These are phyloP conservation scores for Alternaria sp. DNA, from an alignment of 2,329 filamentous ascomycete species.

Conservation along the genomic window DNA sequence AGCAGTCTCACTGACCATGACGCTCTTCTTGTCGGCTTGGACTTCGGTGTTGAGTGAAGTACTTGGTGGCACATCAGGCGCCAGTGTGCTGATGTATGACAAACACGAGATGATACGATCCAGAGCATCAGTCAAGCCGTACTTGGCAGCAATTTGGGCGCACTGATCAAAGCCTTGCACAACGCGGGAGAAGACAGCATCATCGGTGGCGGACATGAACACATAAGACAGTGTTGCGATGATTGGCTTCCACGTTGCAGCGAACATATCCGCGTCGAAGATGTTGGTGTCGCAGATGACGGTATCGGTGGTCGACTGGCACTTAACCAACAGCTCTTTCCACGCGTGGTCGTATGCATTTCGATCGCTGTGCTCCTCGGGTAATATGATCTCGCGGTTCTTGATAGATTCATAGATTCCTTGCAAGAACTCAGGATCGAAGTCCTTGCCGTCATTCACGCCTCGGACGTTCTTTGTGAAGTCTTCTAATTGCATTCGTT, in stretches of 20 bases:
- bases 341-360: constrained; percentile 97
- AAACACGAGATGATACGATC: constrained; percentile 93
- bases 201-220: constrained; percentile 98
- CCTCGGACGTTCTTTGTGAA: constrained; percentile 91
- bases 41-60: constrained; percentile 95
- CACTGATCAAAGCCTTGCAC: constrained; percentile 97
- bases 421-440: constrained; percentile 81
- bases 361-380: constrained; percentile 96
- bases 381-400: constrained; percentile 92
- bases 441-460: constrained; percentile 85
- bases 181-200: constrained; percentile 91
- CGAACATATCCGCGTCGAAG: constrained; percentile 97
- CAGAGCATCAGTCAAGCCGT: constrained; percentile 82
- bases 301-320: constrained; percentile 76
- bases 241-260: constrained; percentile 93
- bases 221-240: constrained; percentile 95
- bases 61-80: constrained; percentile 77
- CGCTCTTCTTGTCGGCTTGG: constrained; percentile 86
- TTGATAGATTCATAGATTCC: constrained; percentile 92
- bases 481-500: constrained; percentile 83
- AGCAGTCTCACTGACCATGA: constrained; percentile 98
- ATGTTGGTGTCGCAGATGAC: constrained; percentile 88
- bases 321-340: constrained; percentile 91
- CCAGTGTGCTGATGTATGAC: constrained; percentile 87
- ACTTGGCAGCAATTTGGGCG: constrained; percentile 86